phyloP scores from a whole-genome alignment of 139 green algal genomes.

The Coccomyxa sp. region DNA sequence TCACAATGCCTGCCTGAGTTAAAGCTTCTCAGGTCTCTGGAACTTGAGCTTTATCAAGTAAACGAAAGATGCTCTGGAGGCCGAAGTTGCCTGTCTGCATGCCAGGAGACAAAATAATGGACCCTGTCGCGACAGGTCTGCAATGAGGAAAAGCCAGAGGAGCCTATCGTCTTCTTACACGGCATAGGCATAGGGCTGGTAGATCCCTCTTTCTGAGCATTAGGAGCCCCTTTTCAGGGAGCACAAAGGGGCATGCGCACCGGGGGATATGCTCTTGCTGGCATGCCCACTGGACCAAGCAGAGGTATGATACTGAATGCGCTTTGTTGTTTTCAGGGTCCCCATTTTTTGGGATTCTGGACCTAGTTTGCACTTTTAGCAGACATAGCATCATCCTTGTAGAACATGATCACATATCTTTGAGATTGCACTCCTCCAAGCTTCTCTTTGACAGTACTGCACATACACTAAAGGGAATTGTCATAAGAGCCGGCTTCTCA shows the following conservation, averaged over 20 bases:
- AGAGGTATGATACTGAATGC: too few relatives aligned
- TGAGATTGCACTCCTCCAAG: slow-evolving; percentile 24
- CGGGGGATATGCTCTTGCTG: neutral
- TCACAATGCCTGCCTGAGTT: neutral
- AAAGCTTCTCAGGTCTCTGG: neutral
- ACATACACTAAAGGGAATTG: slow-evolving; percentile 12
- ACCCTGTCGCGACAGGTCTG: neutral
- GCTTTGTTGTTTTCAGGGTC: slow-evolving; percentile 20
- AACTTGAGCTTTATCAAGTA: neutral
- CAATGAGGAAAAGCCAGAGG: slow-evolving; percentile 1
- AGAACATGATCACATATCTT: slow-evolving; percentile 32
- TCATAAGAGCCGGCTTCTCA: slow-evolving; percentile 17
- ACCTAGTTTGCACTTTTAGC: slow-evolving; percentile 5
- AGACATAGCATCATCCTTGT: slow-evolving; percentile 28
- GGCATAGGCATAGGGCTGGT: slow-evolving; percentile 41
- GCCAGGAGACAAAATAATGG: neutral
- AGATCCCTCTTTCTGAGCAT: neutral
- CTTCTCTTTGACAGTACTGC: slow-evolving; percentile 28
- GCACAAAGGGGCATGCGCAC: neutral
- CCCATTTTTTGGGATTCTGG: slow-evolving; percentile 34
- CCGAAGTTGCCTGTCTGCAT: neutral
- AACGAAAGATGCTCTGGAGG: neutral
- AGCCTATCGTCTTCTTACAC: slow-evolving; percentile 49
- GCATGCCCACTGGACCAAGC: too few relatives aligned
- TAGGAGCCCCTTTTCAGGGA: too few relatives aligned